phyloP scores from a whole-genome alignment of 345 rosid genomes.

The Erodium maritimum region DNA sequence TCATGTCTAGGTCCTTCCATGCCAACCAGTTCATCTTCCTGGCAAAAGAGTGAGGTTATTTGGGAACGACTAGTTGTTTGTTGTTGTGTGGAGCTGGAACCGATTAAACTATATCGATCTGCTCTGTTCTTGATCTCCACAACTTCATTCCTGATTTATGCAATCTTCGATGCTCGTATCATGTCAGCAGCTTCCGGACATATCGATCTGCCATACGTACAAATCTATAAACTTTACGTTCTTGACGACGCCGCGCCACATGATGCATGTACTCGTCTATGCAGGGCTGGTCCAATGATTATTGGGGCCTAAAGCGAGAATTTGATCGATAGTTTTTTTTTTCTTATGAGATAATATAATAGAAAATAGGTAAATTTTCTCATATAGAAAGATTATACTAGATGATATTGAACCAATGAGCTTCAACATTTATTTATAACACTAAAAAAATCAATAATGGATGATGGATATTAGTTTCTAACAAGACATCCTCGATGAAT shows the following conservation, averaged over 20 bases:
- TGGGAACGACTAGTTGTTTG: not conserved
- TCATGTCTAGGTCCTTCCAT: not conserved
- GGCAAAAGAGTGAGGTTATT: slow-evolving; percentile 1
- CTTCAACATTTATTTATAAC: no score
- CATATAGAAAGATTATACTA: no score
- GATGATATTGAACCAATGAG: no score
- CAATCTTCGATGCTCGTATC: slow-evolving; percentile 5
- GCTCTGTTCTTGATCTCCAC: slow-evolving; percentile 2
- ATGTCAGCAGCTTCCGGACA: no score
- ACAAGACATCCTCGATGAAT: no score
- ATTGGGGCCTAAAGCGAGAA: no score
- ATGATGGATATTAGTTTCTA: no score
- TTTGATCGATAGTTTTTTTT: no score
- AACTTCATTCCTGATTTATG: not conserved
- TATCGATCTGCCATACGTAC: not conserved
- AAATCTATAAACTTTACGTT: not conserved
- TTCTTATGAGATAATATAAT: no score
- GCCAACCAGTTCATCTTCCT: slow-evolving; percentile 6
- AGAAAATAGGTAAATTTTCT: no score
- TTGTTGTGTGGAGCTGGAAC: not conserved
- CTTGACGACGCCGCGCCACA: not conserved
- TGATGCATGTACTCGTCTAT: slow-evolving; percentile 5
- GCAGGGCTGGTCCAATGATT: no score
- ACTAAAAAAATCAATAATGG: no score
- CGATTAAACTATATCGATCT: not conserved